These are phyloP conservation scores for Datisca glomerata DNA, from an alignment of 306 rosid genomes.

Conservation along the genomic window DNA sequence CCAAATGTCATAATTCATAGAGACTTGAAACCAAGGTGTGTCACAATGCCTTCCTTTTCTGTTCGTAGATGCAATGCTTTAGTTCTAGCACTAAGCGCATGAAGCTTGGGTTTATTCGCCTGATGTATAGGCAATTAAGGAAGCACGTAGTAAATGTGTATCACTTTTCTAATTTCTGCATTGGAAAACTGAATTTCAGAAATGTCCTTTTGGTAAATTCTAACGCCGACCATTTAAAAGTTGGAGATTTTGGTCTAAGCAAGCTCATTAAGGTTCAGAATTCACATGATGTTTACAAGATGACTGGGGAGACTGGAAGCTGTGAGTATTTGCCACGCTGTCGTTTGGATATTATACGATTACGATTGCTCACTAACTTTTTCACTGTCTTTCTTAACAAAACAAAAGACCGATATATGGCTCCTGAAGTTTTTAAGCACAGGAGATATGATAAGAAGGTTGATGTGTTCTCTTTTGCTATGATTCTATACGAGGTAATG, in stretches of 20 bases:
- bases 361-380: background rate
- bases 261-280: conserved; percentile 87
- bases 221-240: conserved; percentile 93
- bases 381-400: conserved; percentile 16
- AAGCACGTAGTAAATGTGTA: too few species aligned
- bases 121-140: too few species aligned
- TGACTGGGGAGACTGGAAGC: conserved; percentile 99
- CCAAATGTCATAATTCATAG: conserved; percentile 88
- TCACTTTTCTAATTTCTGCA: too few species aligned
- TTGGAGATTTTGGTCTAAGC: conserved; percentile 96
- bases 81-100: too few species aligned
- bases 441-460: conserved; percentile 84
- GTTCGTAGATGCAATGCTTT: too few species aligned
- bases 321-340: conserved; percentile 49
- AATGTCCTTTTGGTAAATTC: conserved; percentile 93
- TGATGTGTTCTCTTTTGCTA: conserved; percentile 88
- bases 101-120: too few species aligned
- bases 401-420: conserved; percentile 81
- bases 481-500: conserved; percentile 89
- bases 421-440: conserved; percentile 93
- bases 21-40: conserved; percentile 87
- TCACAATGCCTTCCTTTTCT: too few species aligned
- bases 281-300: conserved; percentile 92
- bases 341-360: conserved; percentile 6
- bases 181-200: conserved; percentile 32